These are phyloP conservation scores for Mycena olivaceomarginata DNA, from an alignment of 768 basidiomycete species.

Conservation along the genomic window DNA sequence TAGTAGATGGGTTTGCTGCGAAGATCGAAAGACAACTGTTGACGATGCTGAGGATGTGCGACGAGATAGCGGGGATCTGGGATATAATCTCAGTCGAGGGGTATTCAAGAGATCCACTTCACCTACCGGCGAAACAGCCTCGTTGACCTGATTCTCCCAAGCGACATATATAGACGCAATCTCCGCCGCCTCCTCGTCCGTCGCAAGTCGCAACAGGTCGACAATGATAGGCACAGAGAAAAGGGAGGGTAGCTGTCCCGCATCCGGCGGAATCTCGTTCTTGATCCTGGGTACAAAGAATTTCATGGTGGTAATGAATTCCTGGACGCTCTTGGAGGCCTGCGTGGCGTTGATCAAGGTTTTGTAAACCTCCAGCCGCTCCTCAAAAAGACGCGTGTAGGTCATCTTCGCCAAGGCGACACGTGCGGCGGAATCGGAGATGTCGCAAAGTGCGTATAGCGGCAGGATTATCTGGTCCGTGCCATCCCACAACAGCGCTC, in stretches of 20 bases:
- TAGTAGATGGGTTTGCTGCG: conserved; percentile 18
- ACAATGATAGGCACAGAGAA: conserved; percentile 22
- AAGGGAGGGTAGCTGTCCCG: conserved; percentile 27
- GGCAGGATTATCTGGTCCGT: conserved; percentile 28
- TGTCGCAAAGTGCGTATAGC: conserved; percentile 42
- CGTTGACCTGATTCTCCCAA: conserved; percentile 46
- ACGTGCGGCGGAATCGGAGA: conserved; percentile 40
- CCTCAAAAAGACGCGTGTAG: conserved; percentile 43
- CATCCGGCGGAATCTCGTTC: conserved; percentile 45
- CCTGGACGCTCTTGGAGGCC: conserved; percentile 31
- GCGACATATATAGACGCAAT: conserved; percentile 39
- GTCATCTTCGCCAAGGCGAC: conserved; percentile 38
- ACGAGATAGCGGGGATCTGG: conserved; percentile 34
- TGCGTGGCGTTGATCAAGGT: conserved; percentile 37
- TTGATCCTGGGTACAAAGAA: conserved; percentile 45
- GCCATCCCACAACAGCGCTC: conserved; percentile 24
- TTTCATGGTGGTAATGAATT: conserved; percentile 41
- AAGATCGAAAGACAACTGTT: conserved; percentile 39
- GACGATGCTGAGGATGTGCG: conserved; percentile 34
- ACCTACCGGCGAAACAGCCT: conserved; percentile 44
- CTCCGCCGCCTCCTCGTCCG: conserved; percentile 40
- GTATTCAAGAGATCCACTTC: conserved; percentile 7
- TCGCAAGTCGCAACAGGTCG: conserved; percentile 33
- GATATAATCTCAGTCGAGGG: conserved; percentile 6
- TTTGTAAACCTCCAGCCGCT: conserved; percentile 38